A percentile compares a stretch with the other conserved stretches of the same genome.
These are phyloP conservation scores for Boletus rubropictus DNA, from an alignment of 768 basidiomycete genomes.

Conservation along the genomic window DNA sequence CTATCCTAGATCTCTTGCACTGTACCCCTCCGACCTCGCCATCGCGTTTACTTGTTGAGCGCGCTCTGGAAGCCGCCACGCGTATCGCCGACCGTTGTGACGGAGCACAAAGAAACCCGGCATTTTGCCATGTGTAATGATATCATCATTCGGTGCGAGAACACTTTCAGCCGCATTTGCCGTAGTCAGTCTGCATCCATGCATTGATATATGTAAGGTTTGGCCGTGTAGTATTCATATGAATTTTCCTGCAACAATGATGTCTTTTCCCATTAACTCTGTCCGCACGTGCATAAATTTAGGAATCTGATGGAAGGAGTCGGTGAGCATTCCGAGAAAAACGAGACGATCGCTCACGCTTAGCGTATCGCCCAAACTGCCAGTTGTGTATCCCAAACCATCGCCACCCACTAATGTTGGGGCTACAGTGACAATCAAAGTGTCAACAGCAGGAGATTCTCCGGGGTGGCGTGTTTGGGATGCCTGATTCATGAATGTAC, in stretches of 20 bases:
- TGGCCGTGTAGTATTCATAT: slow-evolving; percentile 2
- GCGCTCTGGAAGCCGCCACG: slow-evolving; percentile 50
- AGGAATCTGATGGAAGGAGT: slow-evolving; percentile 14
- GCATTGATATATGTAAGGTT: neutral
- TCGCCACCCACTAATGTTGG: slow-evolving; percentile 73
- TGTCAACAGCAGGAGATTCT: slow-evolving; percentile 47
- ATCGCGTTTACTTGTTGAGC: slow-evolving; percentile 48
- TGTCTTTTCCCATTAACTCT: slow-evolving; percentile 30
- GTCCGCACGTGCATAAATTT: slow-evolving; percentile 27
- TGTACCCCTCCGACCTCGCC: slow-evolving; percentile 45
- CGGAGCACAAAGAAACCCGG: slow-evolving; percentile 50
- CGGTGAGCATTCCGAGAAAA: neutral
- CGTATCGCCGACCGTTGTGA: slow-evolving; percentile 60
- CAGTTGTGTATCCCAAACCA: slow-evolving; percentile 54
- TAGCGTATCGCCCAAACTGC: slow-evolving; percentile 12
- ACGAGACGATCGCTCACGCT: slow-evolving; percentile 6
- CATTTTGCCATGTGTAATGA: slow-evolving; percentile 30
- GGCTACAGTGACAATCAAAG: slow-evolving; percentile 78
- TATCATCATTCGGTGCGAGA: slow-evolving; percentile 2
- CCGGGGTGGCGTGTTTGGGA: slow-evolving; percentile 4
- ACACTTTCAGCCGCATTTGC: neutral
- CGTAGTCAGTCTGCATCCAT: neutral
- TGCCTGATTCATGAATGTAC: slow-evolving; percentile 34
- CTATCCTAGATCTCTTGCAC: slow-evolving; percentile 43
- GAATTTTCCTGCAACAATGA: slow-evolving; percentile 27